A percentile compares a stretch with the other conserved stretches of the same genome.
Conservation (phyloP, 768 basidiomycete species). For the Serpula lacrymans region DNA sequence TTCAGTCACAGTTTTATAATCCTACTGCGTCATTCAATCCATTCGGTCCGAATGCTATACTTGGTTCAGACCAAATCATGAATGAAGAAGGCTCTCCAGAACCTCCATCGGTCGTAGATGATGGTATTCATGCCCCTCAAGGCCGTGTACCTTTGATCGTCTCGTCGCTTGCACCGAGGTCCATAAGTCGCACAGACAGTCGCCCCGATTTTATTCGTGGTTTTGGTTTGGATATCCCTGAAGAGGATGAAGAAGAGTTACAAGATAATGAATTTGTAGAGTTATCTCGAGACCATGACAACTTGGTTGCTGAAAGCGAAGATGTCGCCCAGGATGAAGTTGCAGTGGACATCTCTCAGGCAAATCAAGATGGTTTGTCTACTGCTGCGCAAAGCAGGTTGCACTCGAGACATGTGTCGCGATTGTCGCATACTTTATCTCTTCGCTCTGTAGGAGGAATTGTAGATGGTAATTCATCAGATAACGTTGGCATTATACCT, state of each 20-base stretch:
- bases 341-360: constrained; percentile 35
- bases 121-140: constrained; percentile 50
- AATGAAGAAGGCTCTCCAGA: constrained; percentile 17
- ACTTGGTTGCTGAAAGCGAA: constrained; percentile 17
- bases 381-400: constrained; percentile 48
- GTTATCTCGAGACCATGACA: constrained; percentile 16
- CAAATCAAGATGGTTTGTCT: constrained; percentile 35
- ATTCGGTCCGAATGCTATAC: constrained; percentile 55
- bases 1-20: constrained; percentile 30
- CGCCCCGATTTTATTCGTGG: constrained; percentile 74
- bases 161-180: constrained; percentile 44
- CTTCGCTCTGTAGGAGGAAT: constrained; percentile 58
- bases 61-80: constrained; percentile 48
- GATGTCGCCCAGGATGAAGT: constrained; percentile 32
- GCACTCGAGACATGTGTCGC: constrained; percentile 71
- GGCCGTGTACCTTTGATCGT: constrained; percentile 47
- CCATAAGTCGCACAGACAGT: constrained; percentile 42
- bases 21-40: constrained; percentile 53
- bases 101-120: constrained; percentile 21
- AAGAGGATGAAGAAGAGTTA: constrained; percentile 66
- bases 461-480: constrained; percentile 28
- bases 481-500: constrained; percentile 23
- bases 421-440: constrained; percentile 64
- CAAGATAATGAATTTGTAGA: constrained; percentile 31
- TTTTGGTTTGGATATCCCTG: constrained; percentile 77